Conservation (phyloP, 2,329 filamentous ascomycete genomes). For the Magnaporthiopsis rhizophila region DNA sequence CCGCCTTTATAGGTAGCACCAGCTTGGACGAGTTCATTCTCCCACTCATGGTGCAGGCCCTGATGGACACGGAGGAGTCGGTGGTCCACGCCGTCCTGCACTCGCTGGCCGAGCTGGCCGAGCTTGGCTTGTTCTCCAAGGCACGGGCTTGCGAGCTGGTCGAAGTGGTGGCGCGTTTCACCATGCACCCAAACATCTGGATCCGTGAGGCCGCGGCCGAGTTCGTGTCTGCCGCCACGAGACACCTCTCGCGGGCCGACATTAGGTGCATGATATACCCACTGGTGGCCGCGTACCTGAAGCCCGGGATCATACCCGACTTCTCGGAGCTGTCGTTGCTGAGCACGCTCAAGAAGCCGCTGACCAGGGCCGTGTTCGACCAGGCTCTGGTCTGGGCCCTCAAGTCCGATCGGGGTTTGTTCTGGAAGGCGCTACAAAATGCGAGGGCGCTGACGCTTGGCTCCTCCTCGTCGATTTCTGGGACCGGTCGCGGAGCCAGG, state of each 20-base stretch:
- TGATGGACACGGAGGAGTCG: conserved; percentile 88
- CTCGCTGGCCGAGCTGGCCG: conserved; percentile 80
- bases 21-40: conserved; percentile 93
- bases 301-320: conserved; percentile 55
- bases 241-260: conserved; percentile 71
- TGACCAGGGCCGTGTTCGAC: conserved; percentile 75
- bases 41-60: conserved; percentile 88
- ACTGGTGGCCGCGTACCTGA: conserved; percentile 73
- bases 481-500: conserved; percentile 25
- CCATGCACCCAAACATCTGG: conserved; percentile 92
- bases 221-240: conserved; percentile 71
- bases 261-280: conserved; percentile 76
- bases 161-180: conserved; percentile 73
- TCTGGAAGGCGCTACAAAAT: conserved; percentile 74
- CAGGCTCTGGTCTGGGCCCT: conserved; percentile 79
- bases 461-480: conserved; percentile 46
- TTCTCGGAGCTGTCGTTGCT: conserved; percentile 69
- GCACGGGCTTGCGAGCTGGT: conserved; percentile 82
- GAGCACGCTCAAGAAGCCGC: conserved; percentile 73
- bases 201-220: conserved; percentile 83
- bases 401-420: conserved; percentile 71
- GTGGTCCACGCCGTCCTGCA: conserved; percentile 87
- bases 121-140: conserved; percentile 78
- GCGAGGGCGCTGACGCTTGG: conserved; percentile 58
- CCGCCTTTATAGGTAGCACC: conserved; percentile 79